phyloP scores from a whole-genome alignment of 306 rosid species.

The Vigna hirtella region DNA sequence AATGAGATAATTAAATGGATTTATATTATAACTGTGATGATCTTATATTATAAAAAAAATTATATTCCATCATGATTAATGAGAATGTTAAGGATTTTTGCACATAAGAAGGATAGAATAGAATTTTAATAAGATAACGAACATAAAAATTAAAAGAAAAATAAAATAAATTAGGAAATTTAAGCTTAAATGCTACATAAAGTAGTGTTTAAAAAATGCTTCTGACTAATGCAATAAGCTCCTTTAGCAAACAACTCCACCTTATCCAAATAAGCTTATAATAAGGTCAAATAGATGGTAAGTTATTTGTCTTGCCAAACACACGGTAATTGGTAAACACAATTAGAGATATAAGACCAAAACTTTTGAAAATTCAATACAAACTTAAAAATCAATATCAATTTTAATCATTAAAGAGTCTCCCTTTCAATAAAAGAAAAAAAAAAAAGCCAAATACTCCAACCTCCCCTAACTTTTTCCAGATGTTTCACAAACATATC shows the following conservation, averaged over 20 bases:
- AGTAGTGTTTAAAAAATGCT: background rate
- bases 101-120: background rate
- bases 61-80: background rate
- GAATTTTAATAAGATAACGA: background rate
- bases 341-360: background rate
- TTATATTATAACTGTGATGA: too few species aligned
- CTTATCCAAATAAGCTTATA: background rate
- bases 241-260: background rate
- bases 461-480: constrained; percentile 20
- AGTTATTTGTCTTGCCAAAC: background rate
- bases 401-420: constrained; percentile 13
- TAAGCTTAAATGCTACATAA: background rate
- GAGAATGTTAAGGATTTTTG: background rate
- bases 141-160: background rate
- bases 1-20: too few species aligned
- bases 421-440: background rate
- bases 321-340: constrained; percentile 6
- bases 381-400: constrained; percentile 1
- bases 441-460: constrained; percentile 18
- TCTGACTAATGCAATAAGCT: background rate
- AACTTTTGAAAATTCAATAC: constrained; percentile 17
- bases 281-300: background rate
- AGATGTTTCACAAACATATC: background rate
- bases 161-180: background rate
- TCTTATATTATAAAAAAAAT: background rate